Evolutionary conservation across 73 alveolate species (phyloP).

Genomic region (Uronychia setigera): DNA sequence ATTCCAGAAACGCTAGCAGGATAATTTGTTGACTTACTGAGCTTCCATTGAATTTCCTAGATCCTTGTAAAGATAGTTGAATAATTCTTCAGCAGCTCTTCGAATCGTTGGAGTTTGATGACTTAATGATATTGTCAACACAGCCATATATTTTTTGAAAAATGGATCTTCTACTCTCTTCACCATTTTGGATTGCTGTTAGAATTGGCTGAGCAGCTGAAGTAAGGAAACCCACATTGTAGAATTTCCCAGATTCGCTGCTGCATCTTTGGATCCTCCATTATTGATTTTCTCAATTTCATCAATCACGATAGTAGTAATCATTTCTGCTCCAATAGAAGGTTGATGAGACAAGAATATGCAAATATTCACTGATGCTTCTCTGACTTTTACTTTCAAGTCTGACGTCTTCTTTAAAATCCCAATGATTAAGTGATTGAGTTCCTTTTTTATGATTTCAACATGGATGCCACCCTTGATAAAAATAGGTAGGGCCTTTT

Average conservation of each 20-base stretch:
- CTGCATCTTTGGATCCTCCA: conserved; percentile 25
- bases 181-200: conserved; percentile 36
- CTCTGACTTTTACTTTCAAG: conserved; percentile 55
- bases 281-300: conserved; percentile 38
- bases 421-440: conserved; percentile 27
- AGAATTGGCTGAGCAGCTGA: conserved; percentile 16
- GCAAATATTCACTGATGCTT: conserved; percentile 51
- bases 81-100: conserved; percentile 50
- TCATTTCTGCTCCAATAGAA: conserved; percentile 59
- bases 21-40: too few relatives aligned
- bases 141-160: conserved; percentile 15
- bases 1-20: too few relatives aligned
- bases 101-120: conserved; percentile 64
- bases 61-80: conserved; percentile 32
- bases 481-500: conserved; percentile 53
- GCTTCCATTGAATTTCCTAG: conserved; percentile 36
- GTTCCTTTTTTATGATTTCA: neutral
- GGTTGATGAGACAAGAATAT: conserved; percentile 49
- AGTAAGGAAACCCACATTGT: conserved; percentile 58
- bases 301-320: conserved; percentile 33
- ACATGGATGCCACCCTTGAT: conserved; percentile 15
- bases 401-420: conserved; percentile 56
- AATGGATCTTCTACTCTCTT: conserved; percentile 5
- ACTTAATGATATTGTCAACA: conserved; percentile 27
- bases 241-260: conserved; percentile 48